Base-by-base conservation (phyloP, 257 asterid genomes). In the Handroanthus guayacan region DNA sequence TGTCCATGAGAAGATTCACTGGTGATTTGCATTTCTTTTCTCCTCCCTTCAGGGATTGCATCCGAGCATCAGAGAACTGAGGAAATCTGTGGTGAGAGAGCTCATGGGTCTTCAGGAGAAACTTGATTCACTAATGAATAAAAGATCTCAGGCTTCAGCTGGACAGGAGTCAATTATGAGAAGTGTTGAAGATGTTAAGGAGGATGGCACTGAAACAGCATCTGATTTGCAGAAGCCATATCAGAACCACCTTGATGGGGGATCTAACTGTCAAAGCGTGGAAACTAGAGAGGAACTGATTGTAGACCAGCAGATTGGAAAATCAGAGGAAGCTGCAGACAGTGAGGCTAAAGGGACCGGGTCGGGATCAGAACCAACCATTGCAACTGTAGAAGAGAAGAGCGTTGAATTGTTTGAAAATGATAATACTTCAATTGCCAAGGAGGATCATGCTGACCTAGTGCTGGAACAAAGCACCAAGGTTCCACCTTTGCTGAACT, bases 41-140 rank as follows among this genome's bases (percentile, higher is more conserved):
- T 47, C 62, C 45, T 36, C 39, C 6, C 61, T 2, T 6, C 79
- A 92, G 98, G 98, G 92, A 36, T 62, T 89, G 82, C 88, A 81
- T 65, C 91, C 95, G 2, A 85, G 84, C 77, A 70, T 85, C 25
- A 87, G 91, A 75, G 96, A 87, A 18, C 65, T 77, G 13, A 81
- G 97, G 75, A 93, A 89, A 81, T 87, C 89, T 9, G 84, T 86
- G 66, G 92, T 87, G 14, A 89, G 77, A 69, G 91, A 91, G 65
- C 94, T 89, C 51, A 96, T 91, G 36, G 70, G 62, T 74, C 87
- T 91, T 56, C 96, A 93, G 77, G 98, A 89, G 83, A 78, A 84
- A 51, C 86, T 93, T 7, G 97, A 91, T 69, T 37, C 78, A 2
- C 25, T 86, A 41, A 39, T 56, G 12, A 62, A 25, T 4, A 69